phyloP scores from a whole-genome alignment of 1,284 basidiomycete species.

The Phaffia rhodozyma region DNA sequence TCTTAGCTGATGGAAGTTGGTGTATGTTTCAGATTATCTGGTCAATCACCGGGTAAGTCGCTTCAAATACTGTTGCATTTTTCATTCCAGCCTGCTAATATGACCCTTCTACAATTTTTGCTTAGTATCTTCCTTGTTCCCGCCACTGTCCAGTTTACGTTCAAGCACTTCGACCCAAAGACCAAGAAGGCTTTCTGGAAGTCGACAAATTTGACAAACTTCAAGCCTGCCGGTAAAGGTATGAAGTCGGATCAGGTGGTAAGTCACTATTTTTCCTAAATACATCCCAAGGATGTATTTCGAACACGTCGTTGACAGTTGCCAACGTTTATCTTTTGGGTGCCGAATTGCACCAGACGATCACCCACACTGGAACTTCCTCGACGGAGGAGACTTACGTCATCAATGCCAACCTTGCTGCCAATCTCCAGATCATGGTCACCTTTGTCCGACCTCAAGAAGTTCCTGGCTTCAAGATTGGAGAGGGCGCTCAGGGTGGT shows the following conservation, averaged over 20 bases:
- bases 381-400: conserved; percentile 57
- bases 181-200: conserved; percentile 74
- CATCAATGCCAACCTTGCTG: conserved; percentile 66
- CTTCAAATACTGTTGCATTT: not conserved
- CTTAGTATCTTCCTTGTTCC: conserved; percentile 34
- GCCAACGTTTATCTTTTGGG: not conserved
- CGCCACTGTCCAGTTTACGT: conserved; percentile 89
- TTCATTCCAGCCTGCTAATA: not conserved
- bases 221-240: conserved; percentile 68
- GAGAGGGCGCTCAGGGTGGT: conserved; percentile 74
- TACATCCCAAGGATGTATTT: not conserved
- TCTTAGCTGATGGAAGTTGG: conserved; percentile 68
- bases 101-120: not conserved
- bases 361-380: conserved; percentile 55
- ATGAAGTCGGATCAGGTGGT: conserved; percentile 84
- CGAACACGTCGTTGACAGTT: not conserved
- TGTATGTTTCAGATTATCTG: conserved; percentile 90
- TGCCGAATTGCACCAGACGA: conserved; percentile 28
- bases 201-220: conserved; percentile 77
- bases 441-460: conserved; percentile 55
- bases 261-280: conserved; percentile 20
- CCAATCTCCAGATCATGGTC: conserved; percentile 69
- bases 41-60: conserved; percentile 76
- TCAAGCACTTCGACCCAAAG: conserved; percentile 74
- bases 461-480: conserved; percentile 84